phyloP scores from a whole-genome alignment of 768 basidiomycete species.

The Psilocybe cubensis region DNA sequence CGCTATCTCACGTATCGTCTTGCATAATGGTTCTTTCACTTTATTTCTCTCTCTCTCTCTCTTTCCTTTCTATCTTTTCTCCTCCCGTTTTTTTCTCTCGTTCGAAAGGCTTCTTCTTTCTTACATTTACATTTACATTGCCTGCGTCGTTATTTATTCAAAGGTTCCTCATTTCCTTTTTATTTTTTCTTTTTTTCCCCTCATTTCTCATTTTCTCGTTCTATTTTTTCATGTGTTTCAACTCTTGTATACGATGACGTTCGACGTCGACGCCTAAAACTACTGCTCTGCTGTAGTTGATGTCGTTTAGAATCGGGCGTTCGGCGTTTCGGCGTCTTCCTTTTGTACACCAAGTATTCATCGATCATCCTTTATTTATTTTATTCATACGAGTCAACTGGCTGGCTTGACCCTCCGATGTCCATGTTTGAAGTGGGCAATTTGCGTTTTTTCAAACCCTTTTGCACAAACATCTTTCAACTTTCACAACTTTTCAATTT shows the following conservation, averaged over 20 bases:
- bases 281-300: background rate
- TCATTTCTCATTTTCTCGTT: background rate
- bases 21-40: too few relatives aligned
- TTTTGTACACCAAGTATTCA: background rate
- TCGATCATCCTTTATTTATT: background rate
- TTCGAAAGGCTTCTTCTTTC: background rate
- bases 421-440: too few relatives aligned
- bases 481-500: too few relatives aligned
- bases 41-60: too few relatives aligned
- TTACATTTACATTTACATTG: background rate
- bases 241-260: background rate
- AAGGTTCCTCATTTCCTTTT: background rate
- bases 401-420: too few relatives aligned
- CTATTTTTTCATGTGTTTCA: background rate
- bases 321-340: background rate
- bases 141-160: background rate
- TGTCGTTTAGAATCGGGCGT: too few relatives aligned
- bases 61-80: background rate
- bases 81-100: background rate
- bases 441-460: too few relatives aligned
- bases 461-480: too few relatives aligned
- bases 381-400: too few relatives aligned
- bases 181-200: background rate
- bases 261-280: background rate
- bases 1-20: too few relatives aligned